Base-by-base conservation (phyloP, 192 early-diverging fungal species). In the Coemansia javaensis region DNA sequence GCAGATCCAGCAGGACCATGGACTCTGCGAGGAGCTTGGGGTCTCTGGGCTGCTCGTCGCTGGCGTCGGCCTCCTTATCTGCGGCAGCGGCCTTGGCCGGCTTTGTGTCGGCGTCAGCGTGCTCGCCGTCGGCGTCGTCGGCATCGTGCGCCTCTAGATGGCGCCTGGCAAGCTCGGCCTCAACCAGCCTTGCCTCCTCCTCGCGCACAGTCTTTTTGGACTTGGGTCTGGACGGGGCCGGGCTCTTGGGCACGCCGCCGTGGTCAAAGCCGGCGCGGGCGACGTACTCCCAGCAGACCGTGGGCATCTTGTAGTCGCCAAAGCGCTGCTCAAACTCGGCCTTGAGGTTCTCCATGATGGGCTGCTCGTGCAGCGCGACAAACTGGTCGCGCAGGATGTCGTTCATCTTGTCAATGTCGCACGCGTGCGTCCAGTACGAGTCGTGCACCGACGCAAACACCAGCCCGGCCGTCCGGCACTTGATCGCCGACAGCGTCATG, bases 351-450 rank as follows among this genome's bases (percentile, higher is more conserved):
- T 82, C 77, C 89, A 95, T 90, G 46, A 98, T 85, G 25, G 89
- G 81, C 50, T 82, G 72, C 37, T 77, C 71, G 56, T 98, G 95
- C 41, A 98, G 70, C 17, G 63, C 54, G 37, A 98, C 85, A 70
- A 98, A 98, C 60, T 90, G 84, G 44, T 95, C 87, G 31, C 95
- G 82, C 30, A 98, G 58, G 18, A 94, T 79, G 34, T 60, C 59
- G 56, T 85, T 87, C 91, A 98, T 93, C 21, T 41, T 59, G 63
- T 91, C 85, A 0, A 96, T 82, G 74, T 92, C 89, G 53, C 79
- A 86, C 0, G 95, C 89, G 55, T 98, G 95, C 0, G 93, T 94
- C 95, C 95, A 98, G 67, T 93, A 98, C 45, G 89, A 92, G 68
- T 98, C 95, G 69, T 98, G 95, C 14, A 98, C 95, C 5, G 93